These are phyloP conservation scores for Talaromyces piceae DNA, from an alignment of 2,329 filamentous ascomycete genomes.

Conservation along the genomic window DNA sequence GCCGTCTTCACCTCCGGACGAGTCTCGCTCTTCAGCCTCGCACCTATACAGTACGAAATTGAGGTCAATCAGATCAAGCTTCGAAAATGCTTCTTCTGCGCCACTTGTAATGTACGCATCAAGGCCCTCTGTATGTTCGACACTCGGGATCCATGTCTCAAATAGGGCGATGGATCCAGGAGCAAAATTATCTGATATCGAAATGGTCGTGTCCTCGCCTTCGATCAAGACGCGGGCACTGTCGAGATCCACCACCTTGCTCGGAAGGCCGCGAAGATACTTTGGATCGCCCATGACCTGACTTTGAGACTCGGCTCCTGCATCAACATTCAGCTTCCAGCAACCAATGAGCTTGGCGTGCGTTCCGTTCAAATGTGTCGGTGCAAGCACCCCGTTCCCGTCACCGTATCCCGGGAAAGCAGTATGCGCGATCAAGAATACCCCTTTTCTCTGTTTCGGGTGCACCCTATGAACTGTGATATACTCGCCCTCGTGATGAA, in stretches of 20 bases:
- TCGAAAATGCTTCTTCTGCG: slow-evolving; percentile 67
- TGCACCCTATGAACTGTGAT: slow-evolving; percentile 95
- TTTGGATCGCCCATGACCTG: slow-evolving; percentile 61
- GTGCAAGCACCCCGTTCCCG: slow-evolving; percentile 70
- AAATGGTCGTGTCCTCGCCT: slow-evolving; percentile 68
- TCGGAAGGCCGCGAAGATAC: slow-evolving; percentile 73
- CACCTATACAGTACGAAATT: slow-evolving; percentile 90
- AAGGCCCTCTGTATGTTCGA: slow-evolving; percentile 73
- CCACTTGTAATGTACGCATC: slow-evolving; percentile 82
- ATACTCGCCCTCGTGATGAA: slow-evolving; percentile 93
- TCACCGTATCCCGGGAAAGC: slow-evolving; percentile 88
- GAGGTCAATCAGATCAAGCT: slow-evolving; percentile 70
- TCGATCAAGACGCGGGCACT: slow-evolving; percentile 67
- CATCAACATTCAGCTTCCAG: slow-evolving; percentile 86
- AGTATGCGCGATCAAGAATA: slow-evolving; percentile 93
- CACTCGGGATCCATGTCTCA: slow-evolving; percentile 88
- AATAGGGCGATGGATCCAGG: slow-evolving; percentile 92
- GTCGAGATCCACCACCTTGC: slow-evolving; percentile 65
- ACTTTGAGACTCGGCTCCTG: slow-evolving; percentile 60
- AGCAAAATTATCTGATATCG: slow-evolving; percentile 73
- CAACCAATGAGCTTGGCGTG: slow-evolving; percentile 79
- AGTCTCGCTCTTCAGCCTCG: slow-evolving; percentile 78
- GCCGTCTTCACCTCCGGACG: slow-evolving; percentile 73
- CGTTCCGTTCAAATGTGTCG: slow-evolving; percentile 75
- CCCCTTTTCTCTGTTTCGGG: slow-evolving; percentile 82